A percentile compares a stretch with the other conserved stretches of the same genome.
Conservation (phyloP, 2,329 filamentous ascomycete genomes). For the Paecilomyces sp. region DNA sequence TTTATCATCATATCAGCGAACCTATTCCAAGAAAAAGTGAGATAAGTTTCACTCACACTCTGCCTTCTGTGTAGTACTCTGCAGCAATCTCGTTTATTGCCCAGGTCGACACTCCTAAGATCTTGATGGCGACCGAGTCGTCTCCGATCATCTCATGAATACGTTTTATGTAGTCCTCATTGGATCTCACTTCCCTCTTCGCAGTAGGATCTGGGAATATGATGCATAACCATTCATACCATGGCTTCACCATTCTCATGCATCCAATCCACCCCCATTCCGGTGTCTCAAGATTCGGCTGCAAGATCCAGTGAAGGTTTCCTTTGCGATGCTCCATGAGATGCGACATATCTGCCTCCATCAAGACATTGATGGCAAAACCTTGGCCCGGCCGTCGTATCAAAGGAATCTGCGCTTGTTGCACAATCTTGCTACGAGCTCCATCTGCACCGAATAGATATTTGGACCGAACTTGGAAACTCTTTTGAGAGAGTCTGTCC, state of each 20-base stretch:
- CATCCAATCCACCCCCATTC: slow-evolving; percentile 45
- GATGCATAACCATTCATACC: slow-evolving; percentile 57
- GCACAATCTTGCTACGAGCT: slow-evolving; percentile 39
- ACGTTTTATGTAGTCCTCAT: slow-evolving; percentile 39
- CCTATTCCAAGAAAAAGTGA: neutral
- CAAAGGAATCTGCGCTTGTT: slow-evolving; percentile 43
- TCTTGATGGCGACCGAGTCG: slow-evolving; percentile 42
- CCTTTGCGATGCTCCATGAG: slow-evolving; percentile 28
- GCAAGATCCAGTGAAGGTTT: slow-evolving; percentile 50
- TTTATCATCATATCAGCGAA: neutral
- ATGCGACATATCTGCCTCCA: slow-evolving; percentile 29
- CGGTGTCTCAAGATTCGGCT: slow-evolving; percentile 46
- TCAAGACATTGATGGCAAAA: slow-evolving; percentile 30
- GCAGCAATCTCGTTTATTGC: slow-evolving; percentile 56
- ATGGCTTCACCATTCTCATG: slow-evolving; percentile 56
- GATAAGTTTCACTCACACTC: slow-evolving; percentile 27
- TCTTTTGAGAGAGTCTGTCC: slow-evolving; percentile 27
- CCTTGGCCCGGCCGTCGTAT: slow-evolving; percentile 40
- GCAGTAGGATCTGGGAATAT: slow-evolving; percentile 36
- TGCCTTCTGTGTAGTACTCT: slow-evolving; percentile 46
- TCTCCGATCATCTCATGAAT: slow-evolving; percentile 50
- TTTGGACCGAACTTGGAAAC: slow-evolving; percentile 44
- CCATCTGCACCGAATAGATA: slow-evolving; percentile 57
- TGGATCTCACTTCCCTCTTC: slow-evolving; percentile 30
- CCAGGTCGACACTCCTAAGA: slow-evolving; percentile 53